Evolutionary conservation across 2,329 filamentous ascomycete genomes (phyloP).

Genomic region (Ceratocystiopsis sp.): DNA sequence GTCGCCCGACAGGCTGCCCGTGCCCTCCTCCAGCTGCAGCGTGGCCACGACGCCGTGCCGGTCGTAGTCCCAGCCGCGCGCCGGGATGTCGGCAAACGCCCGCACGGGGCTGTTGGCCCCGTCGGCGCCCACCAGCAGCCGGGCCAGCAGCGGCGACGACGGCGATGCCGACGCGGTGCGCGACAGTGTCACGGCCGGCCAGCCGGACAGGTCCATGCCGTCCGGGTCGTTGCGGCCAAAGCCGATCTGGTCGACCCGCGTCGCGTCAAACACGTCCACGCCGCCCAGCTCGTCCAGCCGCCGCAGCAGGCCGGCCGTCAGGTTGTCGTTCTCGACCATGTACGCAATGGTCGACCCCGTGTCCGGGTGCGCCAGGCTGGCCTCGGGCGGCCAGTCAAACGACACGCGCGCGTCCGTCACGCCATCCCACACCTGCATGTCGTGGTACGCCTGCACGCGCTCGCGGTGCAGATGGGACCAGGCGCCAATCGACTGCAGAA

Average conservation of each 20-base stretch:
- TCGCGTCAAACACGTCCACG: constrained; percentile 56
- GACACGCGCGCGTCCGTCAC: constrained; percentile 73
- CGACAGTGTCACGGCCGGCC: constrained; percentile 65
- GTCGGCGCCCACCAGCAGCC: constrained; percentile 81
- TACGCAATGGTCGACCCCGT: constrained; percentile 58
- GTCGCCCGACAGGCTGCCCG: constrained; percentile 22
- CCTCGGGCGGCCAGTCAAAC: constrained; percentile 54
- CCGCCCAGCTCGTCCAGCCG: constrained; percentile 53
- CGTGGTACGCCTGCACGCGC: constrained; percentile 73
- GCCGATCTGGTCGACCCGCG: constrained; percentile 63
- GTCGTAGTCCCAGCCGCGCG: constrained; percentile 83
- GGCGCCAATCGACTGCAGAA: constrained; percentile 67
- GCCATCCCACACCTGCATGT: constrained; percentile 98
- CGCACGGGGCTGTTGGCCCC: constrained; percentile 90
- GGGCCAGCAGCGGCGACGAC: constrained; percentile 44
- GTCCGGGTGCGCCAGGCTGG: constrained; percentile 15
- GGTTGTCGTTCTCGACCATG: constrained; percentile 90
- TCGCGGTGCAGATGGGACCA: constrained; percentile 60
- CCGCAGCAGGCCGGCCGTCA: constrained; percentile 60
- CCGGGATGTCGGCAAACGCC: constrained; percentile 70
- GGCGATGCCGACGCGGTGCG: constrained; percentile 8
- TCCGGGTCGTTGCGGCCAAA: constrained; percentile 41
- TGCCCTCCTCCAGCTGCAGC: constrained; percentile 48
- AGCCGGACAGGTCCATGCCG: constrained; percentile 61
- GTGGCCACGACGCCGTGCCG: constrained; percentile 86